A percentile compares a stretch with the other conserved stretches of the same genome.
Evolutionary conservation across 768 basidiomycete species (phyloP).

Genomic region (Lentinus brumalis): DNA sequence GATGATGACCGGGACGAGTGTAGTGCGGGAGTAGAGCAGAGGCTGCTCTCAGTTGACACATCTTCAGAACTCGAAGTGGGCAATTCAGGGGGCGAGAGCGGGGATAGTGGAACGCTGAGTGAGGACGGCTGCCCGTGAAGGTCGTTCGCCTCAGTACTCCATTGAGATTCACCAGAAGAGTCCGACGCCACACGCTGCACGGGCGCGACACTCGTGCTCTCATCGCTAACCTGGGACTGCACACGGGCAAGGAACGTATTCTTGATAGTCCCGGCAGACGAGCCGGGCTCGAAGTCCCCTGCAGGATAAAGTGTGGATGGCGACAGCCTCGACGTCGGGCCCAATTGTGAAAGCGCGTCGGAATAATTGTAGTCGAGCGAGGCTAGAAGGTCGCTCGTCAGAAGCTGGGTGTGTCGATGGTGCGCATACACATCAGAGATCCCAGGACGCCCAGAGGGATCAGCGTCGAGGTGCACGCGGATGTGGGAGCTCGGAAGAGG

Average conservation of each 20-base stretch:
- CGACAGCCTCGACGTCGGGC: slow-evolving; percentile 12
- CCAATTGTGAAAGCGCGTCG: slow-evolving; percentile 23
- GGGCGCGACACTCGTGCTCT: neutral
- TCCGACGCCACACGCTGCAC: slow-evolving; percentile 5
- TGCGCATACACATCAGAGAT: slow-evolving; percentile 9
- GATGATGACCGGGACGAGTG: slow-evolving; percentile 15
- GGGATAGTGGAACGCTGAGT: slow-evolving; percentile 11
- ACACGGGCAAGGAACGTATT: slow-evolving; percentile 17
- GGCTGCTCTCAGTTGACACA: slow-evolving; percentile 1
- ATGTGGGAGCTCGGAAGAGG: neutral
- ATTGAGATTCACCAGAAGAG: slow-evolving; percentile 6
- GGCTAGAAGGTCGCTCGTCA: slow-evolving; percentile 20
- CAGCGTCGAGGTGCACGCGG: slow-evolving; percentile 11
- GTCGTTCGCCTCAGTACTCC: slow-evolving; percentile 15
- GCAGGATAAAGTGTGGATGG: slow-evolving; percentile 12
- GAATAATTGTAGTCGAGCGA: slow-evolving; percentile 29
- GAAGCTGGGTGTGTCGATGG: slow-evolving; percentile 19
- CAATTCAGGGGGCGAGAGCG: slow-evolving; percentile 8
- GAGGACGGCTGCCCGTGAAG: neutral
- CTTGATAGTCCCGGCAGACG: slow-evolving; percentile 48
- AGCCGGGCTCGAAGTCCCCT: slow-evolving; percentile 43
- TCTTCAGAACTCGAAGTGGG: slow-evolving; percentile 11
- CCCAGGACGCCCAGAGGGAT: slow-evolving; percentile 1
- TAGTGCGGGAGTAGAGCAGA: slow-evolving; percentile 2
- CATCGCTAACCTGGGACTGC: slow-evolving; percentile 1